Conservation (phyloP, 768 basidiomycete genomes). For the Gelatoporia subvermispora region DNA sequence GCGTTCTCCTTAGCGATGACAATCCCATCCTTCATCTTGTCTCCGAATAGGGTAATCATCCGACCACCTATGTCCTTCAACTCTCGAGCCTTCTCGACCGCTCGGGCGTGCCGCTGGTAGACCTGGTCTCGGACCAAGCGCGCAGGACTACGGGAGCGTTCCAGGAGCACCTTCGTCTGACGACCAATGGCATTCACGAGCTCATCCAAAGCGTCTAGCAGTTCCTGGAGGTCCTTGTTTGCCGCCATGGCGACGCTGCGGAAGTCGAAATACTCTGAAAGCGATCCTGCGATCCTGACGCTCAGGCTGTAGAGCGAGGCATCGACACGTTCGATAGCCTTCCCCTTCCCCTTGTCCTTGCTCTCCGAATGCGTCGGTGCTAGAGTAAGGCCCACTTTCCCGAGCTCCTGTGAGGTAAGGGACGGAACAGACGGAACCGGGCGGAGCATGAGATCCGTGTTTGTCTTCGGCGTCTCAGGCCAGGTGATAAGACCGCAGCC, state of each 20-base stretch:
- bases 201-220: constrained; percentile 24
- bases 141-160: constrained; percentile 13
- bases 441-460: constrained; percentile 21
- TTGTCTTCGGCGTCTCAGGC: constrained; percentile 17
- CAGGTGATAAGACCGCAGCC: constrained; percentile 26
- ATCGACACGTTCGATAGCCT: constrained; percentile 13
- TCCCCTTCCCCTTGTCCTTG: constrained; percentile 19
- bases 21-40: constrained; percentile 19
- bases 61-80: constrained; percentile 24
- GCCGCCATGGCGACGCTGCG: constrained; percentile 8
- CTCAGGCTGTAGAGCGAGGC: constrained; percentile 19
- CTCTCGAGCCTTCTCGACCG: constrained; percentile 22
- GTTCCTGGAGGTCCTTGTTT: constrained; percentile 18
- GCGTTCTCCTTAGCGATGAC: constrained; percentile 24
- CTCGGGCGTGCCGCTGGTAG: constrained; percentile 22
- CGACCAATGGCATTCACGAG: constrained; percentile 18
- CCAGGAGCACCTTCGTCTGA: constrained; percentile 13
- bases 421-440: constrained; percentile 16
- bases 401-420: constrained; percentile 5
- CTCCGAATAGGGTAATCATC: constrained; percentile 19
- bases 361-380: constrained; percentile 6
- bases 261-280: constrained; percentile 22
- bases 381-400: constrained; percentile 5
- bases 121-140: constrained; percentile 17
- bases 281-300: constrained; percentile 15